Percentiles rank a stretch among this genome's conserved stretches.
Evolutionary conservation across 2,329 filamentous ascomycete species (phyloP).

Genomic region (Diaporthe destruens): DNA sequence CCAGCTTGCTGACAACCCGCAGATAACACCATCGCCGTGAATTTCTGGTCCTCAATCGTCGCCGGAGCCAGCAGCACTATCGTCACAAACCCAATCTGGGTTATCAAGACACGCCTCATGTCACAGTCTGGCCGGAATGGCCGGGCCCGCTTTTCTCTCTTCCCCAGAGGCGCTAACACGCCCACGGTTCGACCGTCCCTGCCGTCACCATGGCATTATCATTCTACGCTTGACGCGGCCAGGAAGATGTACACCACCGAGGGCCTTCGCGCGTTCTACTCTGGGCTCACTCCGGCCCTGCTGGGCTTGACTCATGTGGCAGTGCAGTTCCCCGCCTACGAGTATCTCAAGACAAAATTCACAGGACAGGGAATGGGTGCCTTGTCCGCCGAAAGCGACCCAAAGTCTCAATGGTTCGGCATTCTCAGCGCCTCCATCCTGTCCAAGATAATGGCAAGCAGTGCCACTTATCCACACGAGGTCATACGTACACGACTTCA

Average conservation of each 20-base stretch:
- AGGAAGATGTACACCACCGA: constrained; percentile 96
- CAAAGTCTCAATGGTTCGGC: constrained; percentile 80
- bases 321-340: constrained; percentile 96
- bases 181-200: constrained; percentile 67
- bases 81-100: constrained; percentile 98
- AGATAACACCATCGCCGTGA: constrained; percentile 83
- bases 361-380: constrained; percentile 91
- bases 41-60: constrained; percentile 89
- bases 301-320: constrained; percentile 95
- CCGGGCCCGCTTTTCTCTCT: constrained; percentile 59
- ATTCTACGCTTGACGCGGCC: constrained; percentile 88
- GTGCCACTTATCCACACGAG: constrained; percentile 96
- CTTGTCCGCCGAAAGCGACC: constrained; percentile 64
- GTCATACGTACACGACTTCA: constrained; percentile 94
- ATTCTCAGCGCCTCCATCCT: constrained; percentile 90
- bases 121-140: constrained; percentile 75
- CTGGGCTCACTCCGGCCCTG: constrained; percentile 90
- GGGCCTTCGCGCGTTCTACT: constrained; percentile 92
- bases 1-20: constrained; percentile 43
- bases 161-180: constrained; percentile 64
- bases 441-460: constrained; percentile 94
- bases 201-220: constrained; percentile 89
- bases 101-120: constrained; percentile 98
- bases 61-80: constrained; percentile 94
- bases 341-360: constrained; percentile 90